Conservation (phyloP, 2,329 filamentous ascomycete species). For the Myriosclerotinia duriaeana region DNA sequence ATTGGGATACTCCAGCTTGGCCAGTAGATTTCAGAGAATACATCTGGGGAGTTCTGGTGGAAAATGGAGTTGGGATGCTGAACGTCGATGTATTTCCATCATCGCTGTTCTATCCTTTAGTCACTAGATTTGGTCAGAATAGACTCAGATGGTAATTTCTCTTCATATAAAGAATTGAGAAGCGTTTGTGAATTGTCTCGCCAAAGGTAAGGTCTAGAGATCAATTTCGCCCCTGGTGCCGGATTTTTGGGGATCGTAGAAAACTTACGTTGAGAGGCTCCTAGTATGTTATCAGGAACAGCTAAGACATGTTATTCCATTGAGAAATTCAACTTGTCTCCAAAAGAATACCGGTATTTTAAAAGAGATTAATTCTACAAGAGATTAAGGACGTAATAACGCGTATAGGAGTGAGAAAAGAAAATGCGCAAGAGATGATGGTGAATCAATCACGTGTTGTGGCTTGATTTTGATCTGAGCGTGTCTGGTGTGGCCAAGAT, state of each 20-base stretch:
- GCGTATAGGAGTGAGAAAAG: neutral
- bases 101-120: slow-evolving; percentile 6
- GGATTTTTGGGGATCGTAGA: too few species aligned
- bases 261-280: too few species aligned
- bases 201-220: too few species aligned
- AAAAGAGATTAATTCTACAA: too few species aligned
- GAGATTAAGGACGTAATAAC: neutral
- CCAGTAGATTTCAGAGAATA: slow-evolving; percentile 43
- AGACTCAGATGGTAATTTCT: neutral
- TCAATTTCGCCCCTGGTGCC: too few species aligned
- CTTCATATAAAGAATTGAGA: too few species aligned
- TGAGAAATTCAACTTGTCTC: too few species aligned
- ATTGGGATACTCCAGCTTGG: slow-evolving; percentile 47
- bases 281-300: too few species aligned
- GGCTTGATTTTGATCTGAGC: neutral
- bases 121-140: slow-evolving; percentile 12
- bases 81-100: slow-evolving; percentile 43
- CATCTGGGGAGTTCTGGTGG: slow-evolving; percentile 45
- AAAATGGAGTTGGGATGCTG: slow-evolving; percentile 44
- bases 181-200: neutral
- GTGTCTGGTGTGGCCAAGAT: neutral
- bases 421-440: neutral
- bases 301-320: too few species aligned
- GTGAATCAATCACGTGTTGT: neutral
- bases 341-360: too few species aligned